Evolutionary conservation across 2,329 filamentous ascomycete genomes (phyloP), one percentile per base, ranked within the genome.

Genomic region (Xylogone sp.): DNA sequence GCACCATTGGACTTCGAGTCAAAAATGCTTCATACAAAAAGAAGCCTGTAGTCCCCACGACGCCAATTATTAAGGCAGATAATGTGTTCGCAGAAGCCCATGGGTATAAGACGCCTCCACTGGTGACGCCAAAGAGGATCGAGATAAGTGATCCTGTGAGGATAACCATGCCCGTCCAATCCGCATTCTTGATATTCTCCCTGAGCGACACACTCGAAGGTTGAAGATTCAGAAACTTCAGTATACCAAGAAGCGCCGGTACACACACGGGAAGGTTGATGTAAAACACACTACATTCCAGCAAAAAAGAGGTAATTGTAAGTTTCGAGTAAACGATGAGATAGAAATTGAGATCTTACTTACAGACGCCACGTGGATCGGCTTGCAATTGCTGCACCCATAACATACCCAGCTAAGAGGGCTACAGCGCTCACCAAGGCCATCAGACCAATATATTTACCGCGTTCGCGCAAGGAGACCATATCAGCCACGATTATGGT

Each of bases 81-180:
- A 88, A 67, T 0, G 82, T 83, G 1, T 74, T 71, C 72, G 78
- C 84, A 6, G 76, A 82, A 42, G 68, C 63, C 84, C 84, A 88
- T 0, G 74, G 62, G 62, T 85, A 86, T 66, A 83, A 76, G 12
- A 85, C 74, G 27, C 83, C 83, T 9, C 83, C 85, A 71, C 80
- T 83, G 1, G 81, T 82, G 3, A 86, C 64, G 0, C 80, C 78
- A 45, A 84, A 79, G 29, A 86, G 65, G 59, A 86, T 78, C 29
- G 75, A 75, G 0, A 79, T 81, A n/a, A 75, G 70, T n/a, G 77
- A 78, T 8, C 69, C 75, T n/a, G 85, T 72, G 61, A 87, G 86
- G 2, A 88, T 62, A 1, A 76, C 54, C 3, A 78, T 76, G 1
- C 86, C 86, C 20, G 79, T 50, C 74, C 79, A 87, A 62, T 88